Conservation (phyloP, 805 yeast genomes). For the Candida broadrunensis region DNA sequence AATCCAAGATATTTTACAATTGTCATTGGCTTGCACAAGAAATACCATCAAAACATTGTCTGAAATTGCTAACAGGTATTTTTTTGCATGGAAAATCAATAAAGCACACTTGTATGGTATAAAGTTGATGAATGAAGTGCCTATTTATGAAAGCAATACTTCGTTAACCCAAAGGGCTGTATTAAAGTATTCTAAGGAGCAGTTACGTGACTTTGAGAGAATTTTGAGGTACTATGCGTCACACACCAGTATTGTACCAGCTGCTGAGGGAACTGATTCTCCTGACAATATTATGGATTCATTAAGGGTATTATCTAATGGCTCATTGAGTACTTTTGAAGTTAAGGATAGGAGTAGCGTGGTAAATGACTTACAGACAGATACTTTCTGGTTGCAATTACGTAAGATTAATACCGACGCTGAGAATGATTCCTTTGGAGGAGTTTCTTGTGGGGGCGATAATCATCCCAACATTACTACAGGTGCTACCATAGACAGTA, state of each 20-base stretch:
- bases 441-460: too few relatives aligned
- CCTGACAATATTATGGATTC: not conserved
- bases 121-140: constrained; percentile 1
- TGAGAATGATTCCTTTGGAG: not conserved
- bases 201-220: not conserved
- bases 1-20: not conserved
- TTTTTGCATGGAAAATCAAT: constrained; percentile 3
- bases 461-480: too few relatives aligned
- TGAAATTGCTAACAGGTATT: not conserved
- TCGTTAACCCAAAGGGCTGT: not conserved
- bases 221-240: not conserved
- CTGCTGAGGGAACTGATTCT: not conserved
- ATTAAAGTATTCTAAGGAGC: not conserved
- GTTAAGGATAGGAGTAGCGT: not conserved
- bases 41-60: not conserved
- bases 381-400: not conserved
- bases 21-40: constrained; percentile 1
- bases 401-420: not conserved
- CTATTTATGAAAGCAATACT: not conserved
- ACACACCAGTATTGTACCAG: not conserved
- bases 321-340: not conserved
- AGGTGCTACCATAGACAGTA: too few relatives aligned
- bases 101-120: constrained; percentile 2
- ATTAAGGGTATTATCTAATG: not conserved
- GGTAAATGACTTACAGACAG: not conserved